Percentiles rank a stretch among this genome's conserved stretches.
phyloP scores from a whole-genome alignment of 176 grass and related monocot genomes.

The Paspalum vaginatum region DNA sequence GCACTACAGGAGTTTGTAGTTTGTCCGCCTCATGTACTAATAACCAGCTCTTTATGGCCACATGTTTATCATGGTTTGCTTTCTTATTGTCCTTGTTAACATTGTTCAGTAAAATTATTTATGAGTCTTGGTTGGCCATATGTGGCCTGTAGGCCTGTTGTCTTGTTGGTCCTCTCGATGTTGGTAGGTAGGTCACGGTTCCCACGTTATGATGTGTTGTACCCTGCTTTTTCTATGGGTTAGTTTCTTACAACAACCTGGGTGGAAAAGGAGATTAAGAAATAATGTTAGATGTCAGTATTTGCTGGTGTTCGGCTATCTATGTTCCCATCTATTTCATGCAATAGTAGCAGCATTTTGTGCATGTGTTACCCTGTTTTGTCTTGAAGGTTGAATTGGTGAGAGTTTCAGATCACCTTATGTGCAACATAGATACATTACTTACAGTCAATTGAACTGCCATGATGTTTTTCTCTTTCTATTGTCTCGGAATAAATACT shows the following conservation, averaged over 20 bases:
- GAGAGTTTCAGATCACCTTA: not conserved
- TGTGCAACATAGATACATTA: no score
- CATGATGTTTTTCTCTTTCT: no score
- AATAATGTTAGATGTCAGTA: not conserved
- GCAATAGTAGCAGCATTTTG: not conserved
- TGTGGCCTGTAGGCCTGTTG: not conserved
- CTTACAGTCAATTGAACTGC: no score
- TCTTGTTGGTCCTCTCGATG: not conserved
- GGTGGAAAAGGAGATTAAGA: not conserved
- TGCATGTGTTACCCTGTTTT: not conserved
- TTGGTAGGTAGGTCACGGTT: not conserved
- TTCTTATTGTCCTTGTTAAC: not conserved
- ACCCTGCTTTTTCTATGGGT: not conserved
- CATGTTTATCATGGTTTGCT: constrained; percentile 14
- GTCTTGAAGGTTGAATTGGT: not conserved
- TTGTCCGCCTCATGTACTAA: not conserved
- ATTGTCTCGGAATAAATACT: no score
- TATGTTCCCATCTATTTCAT: not conserved
- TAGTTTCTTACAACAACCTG: not conserved
- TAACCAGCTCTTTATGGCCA: not conserved
- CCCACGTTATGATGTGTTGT: not conserved
- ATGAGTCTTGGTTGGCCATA: not conserved
- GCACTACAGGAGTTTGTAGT: not conserved
- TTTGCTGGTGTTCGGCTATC: not conserved
- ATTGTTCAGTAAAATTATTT: not conserved